phyloP scores from a whole-genome alignment of 352 stramenopile genomes.

The Globisporangium viniferum region DNA sequence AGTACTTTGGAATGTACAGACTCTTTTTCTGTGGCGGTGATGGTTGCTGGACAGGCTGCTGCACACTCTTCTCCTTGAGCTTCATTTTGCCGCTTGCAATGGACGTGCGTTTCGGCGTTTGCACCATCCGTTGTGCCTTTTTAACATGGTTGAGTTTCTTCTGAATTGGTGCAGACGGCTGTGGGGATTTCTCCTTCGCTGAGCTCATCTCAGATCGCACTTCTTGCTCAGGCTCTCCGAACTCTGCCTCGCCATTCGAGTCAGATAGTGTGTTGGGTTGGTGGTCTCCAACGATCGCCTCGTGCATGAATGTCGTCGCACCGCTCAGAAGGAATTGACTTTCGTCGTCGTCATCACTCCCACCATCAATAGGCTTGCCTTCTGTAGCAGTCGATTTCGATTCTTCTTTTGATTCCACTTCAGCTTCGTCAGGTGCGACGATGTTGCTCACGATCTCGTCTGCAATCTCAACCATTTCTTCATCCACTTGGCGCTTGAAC shows the following conservation, averaged over 20 bases:
- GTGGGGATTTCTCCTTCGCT: background rate
- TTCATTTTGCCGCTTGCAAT: background rate
- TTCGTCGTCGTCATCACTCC: slow-evolving; percentile 7
- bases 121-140: background rate
- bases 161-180: background rate
- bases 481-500: slow-evolving; percentile 11
- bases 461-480: slow-evolving; percentile 23
- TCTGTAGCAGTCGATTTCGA: background rate
- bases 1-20: slow-evolving; percentile 19
- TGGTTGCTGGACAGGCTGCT: background rate
- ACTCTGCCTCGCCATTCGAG: background rate
- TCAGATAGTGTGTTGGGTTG: background rate
- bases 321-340: slow-evolving; percentile 3
- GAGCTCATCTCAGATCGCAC: background rate
- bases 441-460: slow-evolving; percentile 17
- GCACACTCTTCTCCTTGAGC: background rate
- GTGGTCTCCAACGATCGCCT: slow-evolving; percentile 16
- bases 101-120: background rate
- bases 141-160: slow-evolving; percentile 6
- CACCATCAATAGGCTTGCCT: background rate
- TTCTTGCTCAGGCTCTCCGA: slow-evolving; percentile 4
- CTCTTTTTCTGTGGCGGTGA: background rate
- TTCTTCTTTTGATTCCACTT: background rate
- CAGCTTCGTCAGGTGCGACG: background rate
- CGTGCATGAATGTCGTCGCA: slow-evolving; percentile 14